Evolutionary conservation across 164 flowering plant genomes (phyloP), one percentile per base, ranked within the genome.

Genomic region (Sedum album): DNA sequence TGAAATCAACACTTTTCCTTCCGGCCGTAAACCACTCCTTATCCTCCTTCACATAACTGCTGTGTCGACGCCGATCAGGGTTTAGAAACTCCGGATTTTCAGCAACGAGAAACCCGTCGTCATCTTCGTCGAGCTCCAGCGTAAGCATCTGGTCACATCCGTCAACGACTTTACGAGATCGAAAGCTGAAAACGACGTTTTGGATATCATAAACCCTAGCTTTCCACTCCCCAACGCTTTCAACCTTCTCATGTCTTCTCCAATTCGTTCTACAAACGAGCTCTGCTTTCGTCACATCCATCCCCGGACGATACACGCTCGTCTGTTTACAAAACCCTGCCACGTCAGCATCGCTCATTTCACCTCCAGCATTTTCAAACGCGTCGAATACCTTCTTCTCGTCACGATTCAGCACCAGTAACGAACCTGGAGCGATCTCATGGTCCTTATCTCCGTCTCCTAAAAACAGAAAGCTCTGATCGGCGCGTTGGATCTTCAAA

Each of bases 281-380:
- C 68, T 87, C 89, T 0, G 99, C 97, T 36, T 74, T 82, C 18
- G 97, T 91, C 1, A 95, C 97, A 73, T 95, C 99, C 87, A 95
- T 88, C 4, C 97, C 97, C 0, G 96, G 97, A 0, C 97, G 86
- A 76, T 88, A 86, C 6, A 92, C 92, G 74, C 87, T 85, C 5
- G 94, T 84, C 61, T 87, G 94, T 0, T 85, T 66, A 65, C 88
- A 82, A 71, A 85, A 84, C 13, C 78, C 88, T 5, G 85, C 84
- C 6, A 88, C 72, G 60, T 92, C 96, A 11, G 84, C 66, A 17
- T 86, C 89, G 48, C 82, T 75, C 74, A 88, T 72, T 25, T 90
- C 87, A 17, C 70, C 75, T 0, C 89, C 96, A n/a, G 97, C 97
- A 68, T 82, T 87, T 66, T 92, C 97, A 33, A 94, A 94, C 0